These are phyloP conservation scores for Nakaseomyces kungkrabaensis DNA, from an alignment of 1,139 yeast species.

Conservation along the genomic window DNA sequence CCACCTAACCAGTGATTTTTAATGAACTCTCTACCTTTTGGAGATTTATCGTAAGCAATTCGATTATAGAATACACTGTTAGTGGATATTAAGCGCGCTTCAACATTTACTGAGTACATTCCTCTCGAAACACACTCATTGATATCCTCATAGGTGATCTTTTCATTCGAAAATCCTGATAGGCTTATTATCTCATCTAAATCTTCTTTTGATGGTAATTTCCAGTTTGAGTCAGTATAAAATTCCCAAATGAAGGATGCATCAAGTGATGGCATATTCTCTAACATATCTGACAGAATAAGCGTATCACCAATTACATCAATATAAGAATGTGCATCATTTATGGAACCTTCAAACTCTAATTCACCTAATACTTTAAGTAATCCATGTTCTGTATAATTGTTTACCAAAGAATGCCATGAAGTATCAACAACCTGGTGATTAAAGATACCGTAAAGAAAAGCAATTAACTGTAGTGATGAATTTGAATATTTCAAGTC, in stretches of 20 bases:
- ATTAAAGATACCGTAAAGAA: constrained; percentile 43
- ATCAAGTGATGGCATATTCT: constrained; percentile 18
- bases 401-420: constrained; percentile 50
- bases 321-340: constrained; percentile 40
- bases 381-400: constrained; percentile 36
- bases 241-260: constrained; percentile 14
- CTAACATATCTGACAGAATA: constrained; percentile 32
- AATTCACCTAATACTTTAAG: constrained; percentile 36
- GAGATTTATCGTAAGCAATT: constrained; percentile 13
- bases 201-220: constrained; percentile 36
- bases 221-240: constrained; percentile 35
- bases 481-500: constrained; percentile 16
- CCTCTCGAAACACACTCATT: constrained; percentile 44
- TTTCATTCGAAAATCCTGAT: constrained; percentile 10
- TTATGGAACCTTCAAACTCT: constrained; percentile 41
- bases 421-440: constrained; percentile 53
- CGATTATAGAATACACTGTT: constrained; percentile 10
- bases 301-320: constrained; percentile 55
- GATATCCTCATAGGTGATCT: constrained; percentile 18
- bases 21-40: constrained; percentile 15
- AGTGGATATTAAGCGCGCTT: constrained; percentile 10
- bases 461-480: constrained; percentile 35
- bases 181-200: constrained; percentile 21
- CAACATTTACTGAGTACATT: constrained; percentile 29
- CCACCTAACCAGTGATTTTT: constrained; percentile 21